Percentiles rank a stretch among this genome's conserved stretches.
Evolutionary conservation across 164 flowering plant species (phyloP).

Genomic region (Litsea cubeba): DNA sequence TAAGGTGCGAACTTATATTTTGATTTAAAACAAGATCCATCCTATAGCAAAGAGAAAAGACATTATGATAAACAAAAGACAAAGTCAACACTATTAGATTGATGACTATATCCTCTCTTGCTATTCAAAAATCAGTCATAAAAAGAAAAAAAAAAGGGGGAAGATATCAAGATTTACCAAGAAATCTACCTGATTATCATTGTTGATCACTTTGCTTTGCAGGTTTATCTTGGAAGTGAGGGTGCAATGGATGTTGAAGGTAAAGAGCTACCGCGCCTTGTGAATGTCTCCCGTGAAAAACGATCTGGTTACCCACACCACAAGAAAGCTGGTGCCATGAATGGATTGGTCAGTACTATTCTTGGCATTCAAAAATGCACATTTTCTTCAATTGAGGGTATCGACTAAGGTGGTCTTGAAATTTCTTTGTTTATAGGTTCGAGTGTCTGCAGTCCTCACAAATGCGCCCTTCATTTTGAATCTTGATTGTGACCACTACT

Average conservation of each 20-base stretch:
- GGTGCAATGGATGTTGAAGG: constrained; percentile 91
- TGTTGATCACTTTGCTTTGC: constrained; percentile 5
- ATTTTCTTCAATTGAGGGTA: neutral
- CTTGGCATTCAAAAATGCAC: neutral
- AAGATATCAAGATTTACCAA: neutral
- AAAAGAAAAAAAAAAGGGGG: too few species aligned
- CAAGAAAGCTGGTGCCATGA: constrained; percentile 96
- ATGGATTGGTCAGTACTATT: constrained; percentile 59
- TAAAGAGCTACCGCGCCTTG: constrained; percentile 79
- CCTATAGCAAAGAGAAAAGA: too few species aligned
- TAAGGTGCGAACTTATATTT: too few species aligned
- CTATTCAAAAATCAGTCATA: neutral
- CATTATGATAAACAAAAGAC: too few species aligned
- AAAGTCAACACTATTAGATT: too few species aligned
- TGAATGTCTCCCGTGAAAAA: constrained; percentile 90
- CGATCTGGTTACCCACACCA: constrained; percentile 87
- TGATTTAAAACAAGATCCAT: too few species aligned
- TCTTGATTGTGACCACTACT: constrained; percentile 90
- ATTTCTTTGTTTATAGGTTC: constrained; percentile 38
- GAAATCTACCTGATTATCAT: neutral
- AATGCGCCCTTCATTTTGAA: constrained; percentile 91
- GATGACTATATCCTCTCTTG: neutral
- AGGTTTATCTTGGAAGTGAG: constrained; percentile 84
- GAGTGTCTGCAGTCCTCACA: constrained; percentile 93
- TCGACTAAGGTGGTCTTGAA: neutral